Evolutionary conservation across 2,329 filamentous ascomycete genomes (phyloP).

Genomic region (Xylariaceae sp.): DNA sequence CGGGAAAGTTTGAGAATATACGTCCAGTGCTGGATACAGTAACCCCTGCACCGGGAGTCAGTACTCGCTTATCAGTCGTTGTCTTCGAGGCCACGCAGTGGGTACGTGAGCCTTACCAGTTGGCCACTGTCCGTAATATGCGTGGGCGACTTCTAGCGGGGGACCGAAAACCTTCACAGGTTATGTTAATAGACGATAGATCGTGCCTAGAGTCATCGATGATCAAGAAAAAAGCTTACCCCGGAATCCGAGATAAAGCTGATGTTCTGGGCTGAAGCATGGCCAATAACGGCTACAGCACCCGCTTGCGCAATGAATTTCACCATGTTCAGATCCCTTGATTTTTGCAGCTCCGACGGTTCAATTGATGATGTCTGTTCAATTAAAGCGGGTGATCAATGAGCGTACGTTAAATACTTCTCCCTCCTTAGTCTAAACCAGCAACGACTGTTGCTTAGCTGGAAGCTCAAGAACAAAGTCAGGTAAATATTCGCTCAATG

Average conservation of each 20-base stretch:
- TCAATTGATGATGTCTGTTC: too few relatives aligned
- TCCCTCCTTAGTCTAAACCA: too few relatives aligned
- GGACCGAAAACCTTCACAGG: conserved; percentile 44
- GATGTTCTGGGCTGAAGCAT: conserved; percentile 25
- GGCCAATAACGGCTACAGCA: background rate
- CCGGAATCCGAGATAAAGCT: conserved; percentile 32
- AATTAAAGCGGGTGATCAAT: too few relatives aligned
- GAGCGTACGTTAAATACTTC: too few relatives aligned
- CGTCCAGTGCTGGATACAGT: conserved; percentile 57
- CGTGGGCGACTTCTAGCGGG: conserved; percentile 54
- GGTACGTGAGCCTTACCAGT: conserved; percentile 35
- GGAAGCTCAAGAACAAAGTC: too few relatives aligned
- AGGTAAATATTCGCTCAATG: too few relatives aligned
- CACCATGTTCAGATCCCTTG: too few relatives aligned
- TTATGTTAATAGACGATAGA: background rate
- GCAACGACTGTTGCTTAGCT: too few relatives aligned
- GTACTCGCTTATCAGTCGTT: background rate
- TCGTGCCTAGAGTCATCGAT: background rate
- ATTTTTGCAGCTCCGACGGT: too few relatives aligned
- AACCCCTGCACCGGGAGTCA: conserved; percentile 44
- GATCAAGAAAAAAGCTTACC: conserved; percentile 11
- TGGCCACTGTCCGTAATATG: conserved; percentile 59
- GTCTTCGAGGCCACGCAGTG: background rate
- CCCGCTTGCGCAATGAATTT: background rate
- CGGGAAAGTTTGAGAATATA: conserved; percentile 59